A percentile compares a stretch with the other conserved stretches of the same genome.
These are phyloP conservation scores for Themeda triandra DNA, from an alignment of 176 grass and related monocot species.

Conservation along the genomic window DNA sequence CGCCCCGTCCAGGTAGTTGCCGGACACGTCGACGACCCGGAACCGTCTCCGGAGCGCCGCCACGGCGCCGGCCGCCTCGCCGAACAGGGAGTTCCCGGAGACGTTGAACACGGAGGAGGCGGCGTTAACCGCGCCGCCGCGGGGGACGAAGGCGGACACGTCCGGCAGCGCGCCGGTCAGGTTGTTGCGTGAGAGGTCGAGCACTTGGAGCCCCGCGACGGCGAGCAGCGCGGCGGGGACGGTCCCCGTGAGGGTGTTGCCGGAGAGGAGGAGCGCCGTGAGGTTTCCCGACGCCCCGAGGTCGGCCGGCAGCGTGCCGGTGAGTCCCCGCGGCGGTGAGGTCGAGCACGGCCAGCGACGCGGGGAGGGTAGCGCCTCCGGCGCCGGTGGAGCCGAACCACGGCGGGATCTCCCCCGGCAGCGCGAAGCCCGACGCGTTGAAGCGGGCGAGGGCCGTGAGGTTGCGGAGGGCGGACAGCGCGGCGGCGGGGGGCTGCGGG, in stretches of 20 bases:
- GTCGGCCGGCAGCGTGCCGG: conserved; percentile 48
- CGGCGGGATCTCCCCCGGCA: conserved; percentile 58
- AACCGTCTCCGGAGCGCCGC: conserved; percentile 36
- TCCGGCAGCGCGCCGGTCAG: conserved; percentile 47
- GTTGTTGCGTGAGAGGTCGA: conserved; percentile 79
- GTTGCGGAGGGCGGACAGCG: conserved; percentile 43
- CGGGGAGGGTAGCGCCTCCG: conserved; percentile 18
- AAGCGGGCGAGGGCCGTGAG: conserved; percentile 62
- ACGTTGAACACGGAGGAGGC: conserved; percentile 43
- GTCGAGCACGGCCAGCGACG: conserved; percentile 52
- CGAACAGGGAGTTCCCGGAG: conserved; percentile 71
- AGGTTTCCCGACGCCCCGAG: conserved; percentile 57
- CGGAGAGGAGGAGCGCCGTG: conserved; percentile 32
- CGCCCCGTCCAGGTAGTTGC: conserved; percentile 67
- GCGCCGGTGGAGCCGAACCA: conserved; percentile 44
- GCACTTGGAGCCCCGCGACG: conserved; percentile 21
- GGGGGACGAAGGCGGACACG: neutral
- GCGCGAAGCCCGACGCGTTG: conserved; percentile 79
- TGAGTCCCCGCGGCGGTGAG: conserved; percentile 43
- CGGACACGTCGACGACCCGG: conserved; percentile 58
- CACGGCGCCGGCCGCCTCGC: conserved; percentile 23
- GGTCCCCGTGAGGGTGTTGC: conserved; percentile 46
- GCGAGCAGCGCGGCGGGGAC: conserved; percentile 49
- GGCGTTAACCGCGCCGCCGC: no score
- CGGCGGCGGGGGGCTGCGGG: neutral